phyloP scores from a whole-genome alignment of 257 asterid genomes.

The Ocimum tenuiflorum region DNA sequence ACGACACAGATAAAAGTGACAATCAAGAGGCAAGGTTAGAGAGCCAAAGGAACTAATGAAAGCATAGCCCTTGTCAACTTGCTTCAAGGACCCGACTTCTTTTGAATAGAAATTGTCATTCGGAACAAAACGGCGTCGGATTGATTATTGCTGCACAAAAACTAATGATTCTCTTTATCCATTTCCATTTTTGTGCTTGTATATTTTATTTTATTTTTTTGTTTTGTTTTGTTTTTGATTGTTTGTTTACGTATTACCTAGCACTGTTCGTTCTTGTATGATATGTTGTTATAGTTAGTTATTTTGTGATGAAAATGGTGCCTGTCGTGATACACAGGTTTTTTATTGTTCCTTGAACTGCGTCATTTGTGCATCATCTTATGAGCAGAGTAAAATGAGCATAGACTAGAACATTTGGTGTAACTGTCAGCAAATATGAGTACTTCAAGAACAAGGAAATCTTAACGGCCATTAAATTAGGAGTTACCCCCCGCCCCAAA shows the following conservation, averaged over 20 bases:
- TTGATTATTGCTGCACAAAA: not conserved
- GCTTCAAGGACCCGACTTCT: not conserved
- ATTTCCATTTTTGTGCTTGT: not conserved
- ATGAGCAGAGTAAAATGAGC: not conserved
- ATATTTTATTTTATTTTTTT: not conserved
- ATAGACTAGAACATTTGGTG: too few species aligned
- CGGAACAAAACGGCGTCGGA: not conserved
- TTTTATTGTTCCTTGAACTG: not conserved
- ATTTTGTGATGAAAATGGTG: conserved; percentile 25
- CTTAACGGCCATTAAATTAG: too few species aligned
- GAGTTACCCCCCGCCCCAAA: too few species aligned
- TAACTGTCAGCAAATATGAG: too few species aligned
- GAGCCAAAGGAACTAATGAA: conserved; percentile 21
- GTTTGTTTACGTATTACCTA: not conserved
- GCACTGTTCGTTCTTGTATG: conserved; percentile 20
- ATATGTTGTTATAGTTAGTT: conserved; percentile 24
- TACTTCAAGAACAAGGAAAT: too few species aligned
- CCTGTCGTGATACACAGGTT: not conserved
- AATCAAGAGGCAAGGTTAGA: conserved; percentile 44
- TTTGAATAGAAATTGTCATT: not conserved
- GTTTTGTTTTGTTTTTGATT: not conserved
- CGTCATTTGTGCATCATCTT: not conserved
- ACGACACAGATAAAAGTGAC: conserved; percentile 64
- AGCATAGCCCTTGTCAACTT: not conserved
- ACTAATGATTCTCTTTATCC: not conserved